Evolutionary conservation across 768 basidiomycete genomes (phyloP).

Genomic region (Tylopilus subfusipes): DNA sequence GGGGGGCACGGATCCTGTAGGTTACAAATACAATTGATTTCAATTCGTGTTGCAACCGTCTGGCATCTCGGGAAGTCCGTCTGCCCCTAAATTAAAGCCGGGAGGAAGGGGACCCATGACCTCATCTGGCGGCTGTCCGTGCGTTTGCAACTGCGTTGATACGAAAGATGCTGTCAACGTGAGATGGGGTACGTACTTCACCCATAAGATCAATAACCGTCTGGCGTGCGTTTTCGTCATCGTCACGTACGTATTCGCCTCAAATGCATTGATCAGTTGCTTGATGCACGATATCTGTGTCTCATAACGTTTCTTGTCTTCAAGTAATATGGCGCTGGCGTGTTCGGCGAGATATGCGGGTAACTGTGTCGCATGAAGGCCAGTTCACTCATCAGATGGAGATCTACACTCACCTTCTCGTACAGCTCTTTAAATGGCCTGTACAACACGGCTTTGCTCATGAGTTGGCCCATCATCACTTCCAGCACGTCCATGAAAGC

Average conservation of each 20-base stretch:
- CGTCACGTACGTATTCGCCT: slow-evolving; percentile 59
- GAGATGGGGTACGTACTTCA: slow-evolving; percentile 44
- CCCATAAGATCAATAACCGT: slow-evolving; percentile 69
- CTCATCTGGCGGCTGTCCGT: slow-evolving; percentile 74
- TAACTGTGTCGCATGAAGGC: slow-evolving; percentile 41
- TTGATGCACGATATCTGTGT: slow-evolving; percentile 56
- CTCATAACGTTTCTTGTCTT: slow-evolving; percentile 60
- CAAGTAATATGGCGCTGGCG: slow-evolving; percentile 46
- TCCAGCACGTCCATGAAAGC: slow-evolving; percentile 69
- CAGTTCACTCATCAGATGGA: background rate
- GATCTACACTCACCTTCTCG: slow-evolving; percentile 20
- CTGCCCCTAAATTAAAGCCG: slow-evolving; percentile 53
- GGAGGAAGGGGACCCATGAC: slow-evolving; percentile 83
- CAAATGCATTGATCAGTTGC: slow-evolving; percentile 63
- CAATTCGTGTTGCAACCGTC: slow-evolving; percentile 19
- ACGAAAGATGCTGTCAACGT: background rate
- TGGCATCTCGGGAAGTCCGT: slow-evolving; percentile 51
- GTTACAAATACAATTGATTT: no score
- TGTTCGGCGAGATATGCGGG: slow-evolving; percentile 68
- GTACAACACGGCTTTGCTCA: slow-evolving; percentile 51
- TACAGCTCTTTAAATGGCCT: slow-evolving; percentile 79
- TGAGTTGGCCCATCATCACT: slow-evolving; percentile 45
- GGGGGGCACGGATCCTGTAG: no score
- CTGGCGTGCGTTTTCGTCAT: slow-evolving; percentile 41
- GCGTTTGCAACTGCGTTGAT: slow-evolving; percentile 51